Conservation (phyloP, 345 rosid species). For the Arabis alpina region DNA sequence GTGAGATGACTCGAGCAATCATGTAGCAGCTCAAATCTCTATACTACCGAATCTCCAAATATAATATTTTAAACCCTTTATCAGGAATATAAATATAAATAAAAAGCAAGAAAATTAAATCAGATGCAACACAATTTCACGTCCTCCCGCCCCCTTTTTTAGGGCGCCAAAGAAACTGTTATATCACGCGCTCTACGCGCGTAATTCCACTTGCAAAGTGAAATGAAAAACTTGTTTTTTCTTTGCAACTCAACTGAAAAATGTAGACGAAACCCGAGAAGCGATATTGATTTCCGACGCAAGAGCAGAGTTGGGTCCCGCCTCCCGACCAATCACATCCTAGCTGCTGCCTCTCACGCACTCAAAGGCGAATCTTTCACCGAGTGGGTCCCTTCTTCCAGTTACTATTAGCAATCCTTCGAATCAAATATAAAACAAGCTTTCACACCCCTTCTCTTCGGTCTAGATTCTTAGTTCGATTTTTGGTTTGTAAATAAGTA, state of each 20-base stretch:
- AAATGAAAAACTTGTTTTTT: not conserved
- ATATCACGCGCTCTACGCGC: conserved; percentile 8
- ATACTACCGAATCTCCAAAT: conserved; percentile 13
- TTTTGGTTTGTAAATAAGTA: too few relatives aligned
- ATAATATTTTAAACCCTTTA: not conserved
- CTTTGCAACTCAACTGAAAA: not conserved
- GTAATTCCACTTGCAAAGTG: conserved; percentile 8
- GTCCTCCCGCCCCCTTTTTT: conserved; percentile 37
- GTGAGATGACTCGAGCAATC: conserved; percentile 37
- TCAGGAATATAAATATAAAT: not conserved
- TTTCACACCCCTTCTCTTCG: too few relatives aligned
- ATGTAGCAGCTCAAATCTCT: conserved; percentile 33
- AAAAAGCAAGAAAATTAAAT: not conserved
- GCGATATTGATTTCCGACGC: conserved; percentile 21
- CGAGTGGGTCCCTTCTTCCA: not conserved
- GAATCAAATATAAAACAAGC: too few relatives aligned
- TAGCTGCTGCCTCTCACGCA: conserved; percentile 31
- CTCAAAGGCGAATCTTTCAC: conserved; percentile 38
- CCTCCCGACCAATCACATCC: conserved; percentile 35
- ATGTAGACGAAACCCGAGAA: conserved; percentile 17
- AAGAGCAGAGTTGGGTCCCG: conserved; percentile 13
- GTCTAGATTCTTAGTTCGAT: too few relatives aligned
- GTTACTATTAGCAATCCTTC: too few relatives aligned
- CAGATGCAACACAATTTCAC: conserved; percentile 18
- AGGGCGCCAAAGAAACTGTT: conserved; percentile 39